Conservation (phyloP, 805 yeast genomes). For the Starmera quercuum region DNA sequence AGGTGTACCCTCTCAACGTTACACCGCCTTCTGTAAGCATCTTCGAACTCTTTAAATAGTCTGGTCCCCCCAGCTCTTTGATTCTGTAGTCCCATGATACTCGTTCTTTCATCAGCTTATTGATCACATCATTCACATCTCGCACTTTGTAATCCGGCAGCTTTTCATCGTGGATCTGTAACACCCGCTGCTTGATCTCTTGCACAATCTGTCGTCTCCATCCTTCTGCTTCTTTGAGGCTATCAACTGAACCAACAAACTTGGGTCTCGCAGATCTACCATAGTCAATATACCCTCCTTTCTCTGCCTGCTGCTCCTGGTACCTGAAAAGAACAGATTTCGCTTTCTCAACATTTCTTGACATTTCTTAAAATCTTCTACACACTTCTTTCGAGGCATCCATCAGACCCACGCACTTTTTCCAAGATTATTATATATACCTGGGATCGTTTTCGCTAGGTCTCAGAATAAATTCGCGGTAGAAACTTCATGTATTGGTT, state of each 20-base stretch:
- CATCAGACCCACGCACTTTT: too few relatives aligned
- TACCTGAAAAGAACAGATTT: slow-evolving; percentile 61
- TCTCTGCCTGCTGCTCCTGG: slow-evolving; percentile 53
- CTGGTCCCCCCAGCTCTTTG: slow-evolving; percentile 65
- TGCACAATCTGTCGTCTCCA: slow-evolving; percentile 56
- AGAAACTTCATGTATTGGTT: too few relatives aligned
- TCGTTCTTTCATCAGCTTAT: slow-evolving; percentile 58
- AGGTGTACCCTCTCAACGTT: slow-evolving; percentile 28
- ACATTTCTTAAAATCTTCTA: slow-evolving; percentile 35
- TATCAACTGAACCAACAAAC: slow-evolving; percentile 41
- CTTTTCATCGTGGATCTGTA: slow-evolving; percentile 55
- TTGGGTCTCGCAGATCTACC: slow-evolving; percentile 56
- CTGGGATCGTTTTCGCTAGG: too few relatives aligned
- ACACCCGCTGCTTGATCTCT: slow-evolving; percentile 56
- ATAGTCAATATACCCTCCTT: slow-evolving; percentile 50
- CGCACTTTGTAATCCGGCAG: slow-evolving; percentile 56
- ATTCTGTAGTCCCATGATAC: slow-evolving; percentile 76
- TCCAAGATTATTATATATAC: too few relatives aligned
- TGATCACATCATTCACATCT: slow-evolving; percentile 68
- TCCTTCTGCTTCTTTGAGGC: slow-evolving; percentile 58
- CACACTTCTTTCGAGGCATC: too few relatives aligned
- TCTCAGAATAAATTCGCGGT: too few relatives aligned
- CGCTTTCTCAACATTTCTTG: slow-evolving; percentile 70
- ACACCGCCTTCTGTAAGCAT: slow-evolving; percentile 10
- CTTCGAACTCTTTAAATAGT: slow-evolving; percentile 32